Evolutionary conservation across 192 early-diverging fungal genomes (phyloP).

Genomic region (Linnemannia hyalina): DNA sequence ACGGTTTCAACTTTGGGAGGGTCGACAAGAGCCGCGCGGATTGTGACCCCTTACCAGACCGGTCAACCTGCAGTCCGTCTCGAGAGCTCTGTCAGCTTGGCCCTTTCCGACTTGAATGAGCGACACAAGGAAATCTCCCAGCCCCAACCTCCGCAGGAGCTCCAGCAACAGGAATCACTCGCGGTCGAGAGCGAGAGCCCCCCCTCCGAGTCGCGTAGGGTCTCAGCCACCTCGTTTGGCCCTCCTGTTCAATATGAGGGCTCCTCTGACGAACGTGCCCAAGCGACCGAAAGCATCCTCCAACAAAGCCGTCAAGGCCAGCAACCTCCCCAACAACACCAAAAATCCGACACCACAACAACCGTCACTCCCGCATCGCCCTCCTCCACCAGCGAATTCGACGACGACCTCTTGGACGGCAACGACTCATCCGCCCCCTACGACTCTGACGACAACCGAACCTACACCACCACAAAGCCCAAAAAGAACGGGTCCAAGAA

Average conservation of each 20-base stretch:
- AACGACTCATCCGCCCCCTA: not conserved
- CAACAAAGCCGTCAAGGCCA: conserved; percentile 3
- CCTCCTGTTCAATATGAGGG: conserved; percentile 30
- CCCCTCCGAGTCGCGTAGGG: not conserved
- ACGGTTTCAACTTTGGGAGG: not conserved
- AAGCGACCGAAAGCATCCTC: conserved; percentile 26
- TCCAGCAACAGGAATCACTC: not conserved
- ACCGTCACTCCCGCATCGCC: not conserved
- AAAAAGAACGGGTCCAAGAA: conserved; percentile 45
- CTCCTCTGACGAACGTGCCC: conserved; percentile 19
- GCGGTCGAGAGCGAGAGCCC: not conserved
- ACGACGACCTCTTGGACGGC: not conserved
- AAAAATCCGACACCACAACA: not conserved
- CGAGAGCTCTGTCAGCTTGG: conserved; percentile 10
- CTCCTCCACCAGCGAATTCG: not conserved
- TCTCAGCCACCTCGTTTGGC: not conserved
- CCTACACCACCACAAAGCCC: conserved; percentile 38
- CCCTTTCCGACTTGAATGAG: conserved; percentile 8
- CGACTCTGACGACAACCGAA: conserved; percentile 12
- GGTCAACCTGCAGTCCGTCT: conserved; percentile 40
- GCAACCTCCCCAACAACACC: not conserved
- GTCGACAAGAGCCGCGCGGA: conserved; percentile 4
- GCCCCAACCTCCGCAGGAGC: not conserved
- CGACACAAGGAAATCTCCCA: not conserved
- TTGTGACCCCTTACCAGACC: conserved; percentile 40